Evolutionary conservation across 495 filamentous ascomycete genomes (phyloP), one percentile per base, ranked within the genome.

Genomic region (Sordaria brevicollis): DNA sequence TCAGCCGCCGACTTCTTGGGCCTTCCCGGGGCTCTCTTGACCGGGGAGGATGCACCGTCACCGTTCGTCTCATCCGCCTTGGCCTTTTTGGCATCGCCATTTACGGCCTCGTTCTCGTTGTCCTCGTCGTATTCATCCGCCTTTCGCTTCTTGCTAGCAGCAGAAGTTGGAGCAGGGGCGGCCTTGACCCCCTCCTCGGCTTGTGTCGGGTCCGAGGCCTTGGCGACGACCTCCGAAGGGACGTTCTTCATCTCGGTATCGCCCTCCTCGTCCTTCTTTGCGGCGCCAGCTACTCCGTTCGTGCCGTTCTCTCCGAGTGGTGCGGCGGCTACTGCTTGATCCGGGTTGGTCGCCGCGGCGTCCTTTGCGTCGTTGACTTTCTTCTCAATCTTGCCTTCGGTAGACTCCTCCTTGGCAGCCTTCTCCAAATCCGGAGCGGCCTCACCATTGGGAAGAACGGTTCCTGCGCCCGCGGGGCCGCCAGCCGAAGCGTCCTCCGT

Each of bases 41-140:
- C 31, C 0, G 41, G 67, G 1, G 33, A 33, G 10, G 36, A 11
- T 69, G 33, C 8, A 21, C 29, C 38, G 31, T 62, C 66, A 67
- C 43, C 65, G 33, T 65, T 79, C 57, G 74, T 68, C 10, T 69
- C 43, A 19, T 77, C 77, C 15, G 74, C 75, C 73, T 81, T 81
- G 33, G 71, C 57, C 67, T 81, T 82, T 66, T 81, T 82, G 35
- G 74, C 73, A n/a, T 68, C 71, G 5, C 71, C 74, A 25, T 76
- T 74, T 0, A 69, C 71, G 9, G 74, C 65, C 25, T 54, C 38
- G 17, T 71, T 49, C 8, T 49, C 68, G 19, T 75, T 68, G 5
- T 73, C 73, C 39, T 79, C 72, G 9, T 57, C 72, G 25, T 67
- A 68, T 8, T 74, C 67, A 1, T 67, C 66, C 21, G 73, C 71